phyloP scores from a whole-genome alignment of 257 asterid species.

The Solanum chmielewskii region DNA sequence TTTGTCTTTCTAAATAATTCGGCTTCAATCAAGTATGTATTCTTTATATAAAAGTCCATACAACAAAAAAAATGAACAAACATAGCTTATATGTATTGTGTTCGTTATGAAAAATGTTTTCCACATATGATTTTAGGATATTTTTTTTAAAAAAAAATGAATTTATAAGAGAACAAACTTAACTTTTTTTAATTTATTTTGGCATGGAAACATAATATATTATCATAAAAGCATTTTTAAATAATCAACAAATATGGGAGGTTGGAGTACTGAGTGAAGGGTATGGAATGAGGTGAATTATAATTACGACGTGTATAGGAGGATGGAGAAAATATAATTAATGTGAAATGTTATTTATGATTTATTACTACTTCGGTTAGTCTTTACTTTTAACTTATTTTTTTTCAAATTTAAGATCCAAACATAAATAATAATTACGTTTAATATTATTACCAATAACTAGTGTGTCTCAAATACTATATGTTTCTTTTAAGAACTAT shows the following conservation, averaged over 20 bases:
- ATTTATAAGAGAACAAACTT: not conserved
- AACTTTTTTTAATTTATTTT: not conserved
- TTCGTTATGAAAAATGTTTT: not conserved
- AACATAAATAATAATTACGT: not conserved
- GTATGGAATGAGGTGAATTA: too few relatives aligned
- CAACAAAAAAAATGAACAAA: not conserved
- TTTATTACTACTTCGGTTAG: too few relatives aligned
- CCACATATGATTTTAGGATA: not conserved
- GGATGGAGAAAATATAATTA: not conserved
- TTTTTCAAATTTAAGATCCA: too few relatives aligned
- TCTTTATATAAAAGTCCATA: not conserved
- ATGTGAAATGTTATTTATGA: too few relatives aligned
- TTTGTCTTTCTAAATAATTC: too few relatives aligned
- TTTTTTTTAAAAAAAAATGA: not conserved
- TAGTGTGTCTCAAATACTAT: not conserved
- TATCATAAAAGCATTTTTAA: not conserved
- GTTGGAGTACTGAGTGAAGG: not conserved
- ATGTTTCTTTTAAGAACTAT: not conserved
- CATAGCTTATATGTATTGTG: not conserved
- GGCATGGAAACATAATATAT: rapidly evolving
- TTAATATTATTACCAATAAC: not conserved
- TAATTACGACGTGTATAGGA: not conserved
- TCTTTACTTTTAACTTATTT: too few relatives aligned
- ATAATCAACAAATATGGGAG: not conserved
- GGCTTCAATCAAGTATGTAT: not conserved